Evolutionary conservation across 1,139 yeast species (phyloP), one percentile per base, ranked within the genome.

Genomic region (Saccharomyces hybrid): DNA sequence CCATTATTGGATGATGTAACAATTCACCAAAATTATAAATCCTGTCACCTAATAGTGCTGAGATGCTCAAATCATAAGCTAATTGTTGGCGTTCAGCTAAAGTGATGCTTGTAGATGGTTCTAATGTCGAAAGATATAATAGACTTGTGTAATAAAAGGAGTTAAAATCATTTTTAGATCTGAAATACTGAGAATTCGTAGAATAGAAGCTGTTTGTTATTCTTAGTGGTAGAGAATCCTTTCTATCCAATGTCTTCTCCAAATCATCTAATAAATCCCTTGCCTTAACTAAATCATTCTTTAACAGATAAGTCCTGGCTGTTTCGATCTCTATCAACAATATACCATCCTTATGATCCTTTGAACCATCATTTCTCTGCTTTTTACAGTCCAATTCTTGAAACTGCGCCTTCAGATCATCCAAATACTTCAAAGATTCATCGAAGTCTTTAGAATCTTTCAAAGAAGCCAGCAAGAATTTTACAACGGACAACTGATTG

Each of bases 11-110:
- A 70, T 93, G 98, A 68, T 90, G 82, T 57, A 93, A 79, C 61
- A 93, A 80, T 73, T 95, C 99, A 53, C 99, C 99, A 72, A 93
- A 93, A 73, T 91, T 93, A 76, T 90, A 95, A 62, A 93, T 88
- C 68, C 83, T 84, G 66, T 90, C 96, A 50, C 98, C 99, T 62
- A 93, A 77, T 59, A 93, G 75, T 0, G 98, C 99, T 48, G 96
- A 84, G 52, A 90, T 78, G 57, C 95, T 80, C 64, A 93, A 78
- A 62, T 93, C 96, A 65, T 84, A 83, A 27, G 97, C 93, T 55
- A 89, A 76, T 57, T 75, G 77, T 60, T 78, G 78, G 61, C 74
- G 79, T 54, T 83, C 85, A 8, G 52, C 55, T 73, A 74, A 63
- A 78, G 70, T 47, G 79, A 56, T 42, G 49, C 56, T 51, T 49